A percentile compares a stretch with the other conserved stretches of the same genome.
These are phyloP conservation scores for Microbotryum saponariae DNA, from an alignment of 1,284 basidiomycete species.

Conservation along the genomic window DNA sequence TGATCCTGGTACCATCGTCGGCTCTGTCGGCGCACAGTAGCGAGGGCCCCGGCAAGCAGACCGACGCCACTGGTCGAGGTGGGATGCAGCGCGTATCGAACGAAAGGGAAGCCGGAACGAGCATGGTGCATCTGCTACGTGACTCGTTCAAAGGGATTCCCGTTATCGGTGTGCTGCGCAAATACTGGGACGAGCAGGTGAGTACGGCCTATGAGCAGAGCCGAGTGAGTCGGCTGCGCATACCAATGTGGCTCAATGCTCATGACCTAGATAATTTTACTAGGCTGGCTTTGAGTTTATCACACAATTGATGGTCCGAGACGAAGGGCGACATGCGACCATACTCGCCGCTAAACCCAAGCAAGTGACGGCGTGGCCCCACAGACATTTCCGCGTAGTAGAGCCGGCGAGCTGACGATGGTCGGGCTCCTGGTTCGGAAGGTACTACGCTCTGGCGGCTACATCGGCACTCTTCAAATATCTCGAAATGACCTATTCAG, in stretches of 20 bases:
- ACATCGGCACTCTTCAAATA: constrained; percentile 76
- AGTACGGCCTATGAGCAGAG: not conserved
- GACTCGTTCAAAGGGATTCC: constrained; percentile 1
- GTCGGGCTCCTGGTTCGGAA: constrained; percentile 37
- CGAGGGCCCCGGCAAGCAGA: not conserved
- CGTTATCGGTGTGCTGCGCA: constrained; percentile 10
- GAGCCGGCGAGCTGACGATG: not conserved
- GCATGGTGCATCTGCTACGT: not conserved
- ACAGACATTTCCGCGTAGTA: too few species aligned
- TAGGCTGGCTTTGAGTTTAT: constrained; percentile 30
- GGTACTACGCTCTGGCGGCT: constrained; percentile 81
- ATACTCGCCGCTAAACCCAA: constrained; percentile 14
- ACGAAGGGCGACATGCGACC: constrained; percentile 23
- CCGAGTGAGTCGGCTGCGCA: not conserved
- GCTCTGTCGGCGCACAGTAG: constrained; percentile 57
- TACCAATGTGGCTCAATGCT: not conserved
- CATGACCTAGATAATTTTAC: not conserved
- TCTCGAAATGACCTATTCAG: constrained; percentile 58
- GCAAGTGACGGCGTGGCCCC: not conserved
- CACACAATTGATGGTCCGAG: constrained; percentile 24
- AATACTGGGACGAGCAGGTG: constrained; percentile 30
- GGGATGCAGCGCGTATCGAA: not conserved
- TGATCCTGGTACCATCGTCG: constrained; percentile 70
- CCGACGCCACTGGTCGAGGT: constrained; percentile 17
- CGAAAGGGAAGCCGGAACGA: constrained; percentile 28